These are phyloP conservation scores for Populus davidiana DNA, from an alignment of 345 rosid genomes.

Conservation along the genomic window DNA sequence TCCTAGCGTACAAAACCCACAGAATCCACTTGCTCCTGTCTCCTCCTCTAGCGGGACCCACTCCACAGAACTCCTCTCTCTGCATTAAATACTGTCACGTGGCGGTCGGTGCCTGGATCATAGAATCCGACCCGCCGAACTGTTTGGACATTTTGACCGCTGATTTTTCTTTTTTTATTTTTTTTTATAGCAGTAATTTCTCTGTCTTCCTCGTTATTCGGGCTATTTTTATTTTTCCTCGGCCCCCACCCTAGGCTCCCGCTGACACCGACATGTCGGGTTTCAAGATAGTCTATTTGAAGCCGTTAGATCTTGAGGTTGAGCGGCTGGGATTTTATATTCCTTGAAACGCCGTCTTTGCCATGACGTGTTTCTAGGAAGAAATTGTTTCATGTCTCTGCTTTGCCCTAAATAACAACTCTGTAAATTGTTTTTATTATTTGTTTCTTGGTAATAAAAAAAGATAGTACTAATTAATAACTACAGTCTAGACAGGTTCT, in stretches of 20 bases:
- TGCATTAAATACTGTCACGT: neutral
- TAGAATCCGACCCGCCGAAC: neutral
- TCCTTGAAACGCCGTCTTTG: neutral
- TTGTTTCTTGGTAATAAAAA: neutral
- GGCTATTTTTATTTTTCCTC: neutral
- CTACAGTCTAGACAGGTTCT: neutral
- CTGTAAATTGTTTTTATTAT: no score
- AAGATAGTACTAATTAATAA: neutral
- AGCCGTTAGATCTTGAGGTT: neutral
- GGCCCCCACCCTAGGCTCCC: neutral
- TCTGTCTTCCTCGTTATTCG: neutral
- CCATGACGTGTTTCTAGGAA: neutral
- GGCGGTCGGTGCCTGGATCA: neutral
- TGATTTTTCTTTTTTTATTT: neutral
- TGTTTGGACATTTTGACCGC: neutral
- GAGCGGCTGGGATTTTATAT: neutral
- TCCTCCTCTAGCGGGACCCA: neutral
- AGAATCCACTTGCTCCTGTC: neutral
- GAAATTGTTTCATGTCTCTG: neutral
- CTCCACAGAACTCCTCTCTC: neutral
- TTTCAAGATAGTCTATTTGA: neutral
- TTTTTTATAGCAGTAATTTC: neutral
- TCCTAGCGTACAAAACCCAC: neutral
- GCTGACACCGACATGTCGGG: neutral
- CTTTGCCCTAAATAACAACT: neutral